Evolutionary conservation across 2,329 filamentous ascomycete species (phyloP).

Genomic region (Tolypocladium tropicale): DNA sequence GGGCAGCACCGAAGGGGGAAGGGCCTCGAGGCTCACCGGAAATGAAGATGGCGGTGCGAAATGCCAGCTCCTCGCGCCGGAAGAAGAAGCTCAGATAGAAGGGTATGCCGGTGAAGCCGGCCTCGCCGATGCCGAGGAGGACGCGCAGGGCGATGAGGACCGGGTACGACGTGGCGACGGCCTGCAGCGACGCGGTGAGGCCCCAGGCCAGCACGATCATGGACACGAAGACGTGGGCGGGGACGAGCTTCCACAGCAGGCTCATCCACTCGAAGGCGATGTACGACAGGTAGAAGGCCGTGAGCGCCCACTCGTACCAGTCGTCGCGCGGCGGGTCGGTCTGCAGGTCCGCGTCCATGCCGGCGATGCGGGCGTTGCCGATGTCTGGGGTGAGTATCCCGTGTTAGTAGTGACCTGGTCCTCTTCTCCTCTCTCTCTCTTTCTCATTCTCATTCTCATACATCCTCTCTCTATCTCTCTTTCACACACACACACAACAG

Average conservation of each 20-base stretch:
- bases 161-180: constrained; percentile 52
- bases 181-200: constrained; percentile 64
- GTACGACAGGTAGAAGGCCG: constrained; percentile 53
- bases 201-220: constrained; percentile 70
- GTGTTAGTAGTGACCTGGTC: too few relatives aligned
- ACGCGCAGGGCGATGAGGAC: constrained; percentile 44
- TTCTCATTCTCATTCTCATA: too few relatives aligned
- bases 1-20: neutral
- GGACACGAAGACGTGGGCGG: constrained; percentile 49
- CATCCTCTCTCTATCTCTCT: too few relatives aligned
- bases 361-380: constrained; percentile 52
- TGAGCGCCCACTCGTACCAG: constrained; percentile 52
- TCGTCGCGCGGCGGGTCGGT: constrained; percentile 30
- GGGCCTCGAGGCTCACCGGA: constrained; percentile 54
- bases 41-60: constrained; percentile 78
- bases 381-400: too few relatives aligned
- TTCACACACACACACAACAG: too few relatives aligned
- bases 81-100: constrained; percentile 58
- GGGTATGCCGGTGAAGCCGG: constrained; percentile 54
- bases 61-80: constrained; percentile 62
- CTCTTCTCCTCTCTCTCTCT: too few relatives aligned
- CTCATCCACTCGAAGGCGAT: constrained; percentile 57
- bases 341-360: constrained; percentile 52
- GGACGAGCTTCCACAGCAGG: constrained; percentile 48
- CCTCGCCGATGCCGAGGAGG: constrained; percentile 53